Base-by-base conservation (phyloP, 768 basidiomycete genomes). In the Pulveroboletus ravenelii region DNA sequence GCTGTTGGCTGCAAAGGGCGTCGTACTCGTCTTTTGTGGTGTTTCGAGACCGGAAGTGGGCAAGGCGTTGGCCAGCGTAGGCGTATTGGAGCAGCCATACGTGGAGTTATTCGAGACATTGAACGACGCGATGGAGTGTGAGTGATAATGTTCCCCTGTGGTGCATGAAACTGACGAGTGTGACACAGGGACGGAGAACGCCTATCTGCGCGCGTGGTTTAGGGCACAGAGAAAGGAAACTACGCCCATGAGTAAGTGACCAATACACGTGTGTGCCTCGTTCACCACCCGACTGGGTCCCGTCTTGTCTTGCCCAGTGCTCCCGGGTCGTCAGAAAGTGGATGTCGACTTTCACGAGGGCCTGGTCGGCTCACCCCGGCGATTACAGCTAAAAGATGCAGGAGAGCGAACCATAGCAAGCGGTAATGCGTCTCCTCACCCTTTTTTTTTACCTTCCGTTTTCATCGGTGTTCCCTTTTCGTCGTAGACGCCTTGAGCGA, bases 91-190 rank as follows among this genome's bases (percentile, higher is more conserved):
- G n/a, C 78, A 83, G 20, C 77, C 80, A 0, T 77, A 82, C 6
- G 92, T 96, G 13, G 92, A 94, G 70, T 63, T 89, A 14, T 93
- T 96, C 58, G 74, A 76, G 49, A 84, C 81, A 7, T 75, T 93
- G 58, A 93, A 87, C 58, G 91, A 96, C 55, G 94, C 92, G 0
- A 79, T 97, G 75, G 95, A 98, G 69, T 95, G 89, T 89, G 62
- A 65, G 87, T 74, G 14, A 41, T 53, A 41, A n/a, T 14, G 5
- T n/a, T 20, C 32, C 42, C 17, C 55, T 31, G 23, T 41, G 35
- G 32, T 41, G 41, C 51, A 41, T 51, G 37, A 42, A 47, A 42
- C 54, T 55, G 36, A 53, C 38, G 12, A 10, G 40, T 32, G 58
- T 44, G 52, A 41, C 27, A 39, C 23, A 78, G 89, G 93, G 93